Evolutionary conservation across 306 rosid genomes (phyloP), one percentile per base, ranked within the genome.

Genomic region (Acacia confusa): DNA sequence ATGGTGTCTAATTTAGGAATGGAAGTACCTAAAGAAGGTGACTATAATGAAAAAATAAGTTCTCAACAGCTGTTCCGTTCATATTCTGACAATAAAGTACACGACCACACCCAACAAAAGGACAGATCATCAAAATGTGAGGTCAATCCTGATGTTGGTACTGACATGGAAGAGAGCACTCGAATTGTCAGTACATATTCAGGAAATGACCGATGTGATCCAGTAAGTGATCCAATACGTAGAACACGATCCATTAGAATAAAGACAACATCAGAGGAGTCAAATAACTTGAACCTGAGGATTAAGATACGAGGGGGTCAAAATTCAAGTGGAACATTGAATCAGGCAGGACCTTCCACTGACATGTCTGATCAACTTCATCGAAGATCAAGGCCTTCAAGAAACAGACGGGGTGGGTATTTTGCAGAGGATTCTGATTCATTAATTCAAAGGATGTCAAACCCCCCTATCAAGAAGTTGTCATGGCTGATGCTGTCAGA

Each of bases 401-500:
- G 90, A 87, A 82, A 80, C 76, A 80, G 57, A 53, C 77, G 16
- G 77, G 86, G 76, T 75, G 79, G 78, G 22, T 68, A 81, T 82
- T 78, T 52, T 44, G 83, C 68, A 57, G 45, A 66, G 71, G 85
- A 80, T 78, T 83, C 70, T 70, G 79, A 82, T 79, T 78, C 78
- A 55, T 85, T 79, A 52, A 75, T 88, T 55, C 84, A 36, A 82
- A 86, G 84, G 41, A 78, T 87, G 79, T 79, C 87, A 58, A 83
- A 64, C 75, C 64, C 61, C 80, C 86, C 85, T 20, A 79, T 66
- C 19, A 90, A 83, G 82, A 92, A 92, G 63, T 67, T 86, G 43
- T 87, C 98, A 30, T 94, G 98, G 98, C 81, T 94, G 79, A 92
- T 87, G 91, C 78, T 92, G 79, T 88, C 91, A 1, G 84, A 85